phyloP scores from a whole-genome alignment of 2,329 filamentous ascomycete genomes.

The Diplodia scrobiculata region DNA sequence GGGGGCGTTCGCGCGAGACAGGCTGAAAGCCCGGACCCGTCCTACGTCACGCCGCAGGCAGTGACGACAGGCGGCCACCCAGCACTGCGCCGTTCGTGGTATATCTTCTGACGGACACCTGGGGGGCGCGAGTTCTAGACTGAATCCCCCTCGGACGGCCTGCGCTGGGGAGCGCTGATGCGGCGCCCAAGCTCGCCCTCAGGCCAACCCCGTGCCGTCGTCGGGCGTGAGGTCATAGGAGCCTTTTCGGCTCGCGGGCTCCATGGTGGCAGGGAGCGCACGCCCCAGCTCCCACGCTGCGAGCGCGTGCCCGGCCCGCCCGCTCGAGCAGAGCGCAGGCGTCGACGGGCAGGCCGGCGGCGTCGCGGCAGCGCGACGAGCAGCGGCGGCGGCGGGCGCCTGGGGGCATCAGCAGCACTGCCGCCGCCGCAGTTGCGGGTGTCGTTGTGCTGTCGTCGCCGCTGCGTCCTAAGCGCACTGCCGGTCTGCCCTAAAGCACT shows the following conservation, averaged over 20 bases:
- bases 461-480: not conserved
- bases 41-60: slow-evolving; percentile 16
- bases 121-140: slow-evolving; percentile 18
- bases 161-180: not conserved
- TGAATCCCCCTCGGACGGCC: slow-evolving; percentile 4
- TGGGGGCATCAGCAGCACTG: not conserved
- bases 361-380: not conserved
- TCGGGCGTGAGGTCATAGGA: not conserved
- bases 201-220: slow-evolving; percentile 3
- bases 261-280: not conserved
- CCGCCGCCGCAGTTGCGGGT: not conserved
- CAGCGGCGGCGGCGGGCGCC: not conserved
- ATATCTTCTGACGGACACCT: slow-evolving; percentile 26
- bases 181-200: slow-evolving; percentile 11
- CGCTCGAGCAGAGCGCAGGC: not conserved
- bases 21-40: slow-evolving; percentile 15
- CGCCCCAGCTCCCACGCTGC: not conserved
- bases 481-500: slow-evolving; percentile 24
- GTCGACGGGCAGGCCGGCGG: not conserved
- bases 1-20: not conserved
- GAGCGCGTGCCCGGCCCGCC: not conserved
- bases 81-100: slow-evolving; percentile 10
- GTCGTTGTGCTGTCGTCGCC: not conserved
- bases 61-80: slow-evolving; percentile 5
- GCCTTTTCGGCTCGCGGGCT: not conserved